phyloP scores from a whole-genome alignment of 768 basidiomycete species.

The Myochromella boudieri region DNA sequence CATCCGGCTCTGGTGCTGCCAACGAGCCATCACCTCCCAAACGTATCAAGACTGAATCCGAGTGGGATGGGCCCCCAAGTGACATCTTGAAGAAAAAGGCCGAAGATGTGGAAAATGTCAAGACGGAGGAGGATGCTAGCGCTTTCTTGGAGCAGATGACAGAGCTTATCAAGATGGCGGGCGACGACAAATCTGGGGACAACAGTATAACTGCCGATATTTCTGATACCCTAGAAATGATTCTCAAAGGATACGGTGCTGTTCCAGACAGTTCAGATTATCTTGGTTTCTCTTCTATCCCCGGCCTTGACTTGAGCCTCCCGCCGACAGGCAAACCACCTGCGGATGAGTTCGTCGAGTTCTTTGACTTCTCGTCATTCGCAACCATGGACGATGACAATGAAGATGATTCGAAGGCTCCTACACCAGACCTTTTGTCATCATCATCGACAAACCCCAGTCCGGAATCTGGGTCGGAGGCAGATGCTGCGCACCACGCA shows the following conservation, averaged over 20 bases:
- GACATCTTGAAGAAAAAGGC: conserved; percentile 46
- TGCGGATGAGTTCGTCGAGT: conserved; percentile 55
- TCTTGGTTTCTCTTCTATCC: conserved; percentile 26
- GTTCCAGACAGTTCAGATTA: conserved; percentile 40
- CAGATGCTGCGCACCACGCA: conserved; percentile 47
- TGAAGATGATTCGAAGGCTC: conserved; percentile 58
- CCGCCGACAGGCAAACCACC: conserved; percentile 26
- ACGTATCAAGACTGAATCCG: conserved; percentile 68
- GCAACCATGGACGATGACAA: conserved; percentile 55
- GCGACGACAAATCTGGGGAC: no score
- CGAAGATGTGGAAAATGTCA: conserved; percentile 46
- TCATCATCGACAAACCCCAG: conserved; percentile 76
- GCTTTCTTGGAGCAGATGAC: conserved; percentile 65
- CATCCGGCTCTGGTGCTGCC: conserved; percentile 26
- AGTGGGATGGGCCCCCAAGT: conserved; percentile 61
- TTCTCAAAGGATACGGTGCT: conserved; percentile 55
- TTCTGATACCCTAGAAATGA: conserved; percentile 58
- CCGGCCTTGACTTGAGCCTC: conserved; percentile 3
- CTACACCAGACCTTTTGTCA: conserved; percentile 70
- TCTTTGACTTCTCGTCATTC: conserved; percentile 70
- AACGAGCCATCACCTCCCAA: conserved; percentile 71
- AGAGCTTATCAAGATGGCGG: conserved; percentile 57
- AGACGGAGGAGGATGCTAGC: conserved; percentile 66
- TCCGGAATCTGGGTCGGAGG: conserved; percentile 71
- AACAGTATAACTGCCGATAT: conserved; percentile 47